A percentile compares a stretch with the other conserved stretches of the same genome.
Evolutionary conservation across 2,329 filamentous ascomycete genomes (phyloP).

Genomic region (Thermoascus crustaceus): DNA sequence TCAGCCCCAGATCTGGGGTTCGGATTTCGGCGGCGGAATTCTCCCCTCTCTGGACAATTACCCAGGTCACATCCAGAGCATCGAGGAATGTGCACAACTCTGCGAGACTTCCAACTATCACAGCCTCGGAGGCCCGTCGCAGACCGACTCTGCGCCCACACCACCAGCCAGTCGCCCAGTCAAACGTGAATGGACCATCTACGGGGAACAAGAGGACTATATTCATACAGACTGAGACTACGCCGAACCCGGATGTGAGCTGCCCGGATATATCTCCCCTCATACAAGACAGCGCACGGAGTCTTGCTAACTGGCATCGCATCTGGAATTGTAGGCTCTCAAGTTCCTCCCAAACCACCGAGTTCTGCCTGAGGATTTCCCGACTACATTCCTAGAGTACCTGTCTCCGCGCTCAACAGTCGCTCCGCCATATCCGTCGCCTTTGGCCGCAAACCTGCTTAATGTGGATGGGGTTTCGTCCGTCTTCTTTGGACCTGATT

Average conservation of each 20-base stretch:
- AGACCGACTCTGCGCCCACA: slow-evolving; percentile 38
- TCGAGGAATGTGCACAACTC: slow-evolving; percentile 37
- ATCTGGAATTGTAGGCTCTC: slow-evolving; percentile 45
- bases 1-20: slow-evolving; percentile 15
- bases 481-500: slow-evolving; percentile 89
- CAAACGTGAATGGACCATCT: slow-evolving; percentile 31
- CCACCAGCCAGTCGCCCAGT: slow-evolving; percentile 31
- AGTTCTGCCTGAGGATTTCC: slow-evolving; percentile 66
- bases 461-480: slow-evolving; percentile 91
- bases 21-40: slow-evolving; percentile 15
- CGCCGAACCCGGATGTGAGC: slow-evolving; percentile 79
- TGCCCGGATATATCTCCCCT: background rate
- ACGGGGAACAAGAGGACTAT: slow-evolving; percentile 58
- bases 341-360: slow-evolving; percentile 92
- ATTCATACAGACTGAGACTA: slow-evolving; percentile 95
- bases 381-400: slow-evolving; percentile 82
- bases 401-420: slow-evolving; percentile 81
- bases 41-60: slow-evolving; percentile 19
- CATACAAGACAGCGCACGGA: slow-evolving; percentile 1
- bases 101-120: slow-evolving; percentile 38
- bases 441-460: slow-evolving; percentile 80
- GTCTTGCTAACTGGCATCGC: background rate
- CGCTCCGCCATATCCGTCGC: slow-evolving; percentile 80
- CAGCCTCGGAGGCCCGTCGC: slow-evolving; percentile 38
- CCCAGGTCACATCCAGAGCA: slow-evolving; percentile 19